Percentiles rank a stretch among this genome's conserved stretches.
These are phyloP conservation scores for Gilbertella persicaria DNA, from an alignment of 371 early-diverging fungal species.

Conservation along the genomic window DNA sequence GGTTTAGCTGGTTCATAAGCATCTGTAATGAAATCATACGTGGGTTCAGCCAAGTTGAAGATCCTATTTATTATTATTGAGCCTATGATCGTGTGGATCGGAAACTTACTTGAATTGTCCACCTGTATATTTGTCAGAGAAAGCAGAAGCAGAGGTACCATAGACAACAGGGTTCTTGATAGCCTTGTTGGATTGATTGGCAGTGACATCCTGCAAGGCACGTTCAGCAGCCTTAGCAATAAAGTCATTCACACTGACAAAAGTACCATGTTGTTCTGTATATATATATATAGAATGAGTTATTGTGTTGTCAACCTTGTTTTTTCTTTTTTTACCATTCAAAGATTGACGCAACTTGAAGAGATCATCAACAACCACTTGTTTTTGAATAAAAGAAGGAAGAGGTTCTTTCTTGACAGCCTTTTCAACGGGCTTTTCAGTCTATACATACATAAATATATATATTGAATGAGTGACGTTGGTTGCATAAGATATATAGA, in stretches of 20 bases:
- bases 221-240: conserved; percentile 82
- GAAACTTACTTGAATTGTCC: conserved; percentile 44
- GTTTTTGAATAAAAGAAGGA: conserved; percentile 66
- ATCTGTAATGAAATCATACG: conserved; percentile 52
- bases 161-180: conserved; percentile 25
- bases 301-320: conserved; percentile 4
- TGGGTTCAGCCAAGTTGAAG: conserved; percentile 45
- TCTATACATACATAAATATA: conserved; percentile 9
- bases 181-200: conserved; percentile 37
- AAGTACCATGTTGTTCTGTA: conserved; percentile 56
- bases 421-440: conserved; percentile 27
- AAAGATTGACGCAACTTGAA: conserved; percentile 66
- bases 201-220: conserved; percentile 70
- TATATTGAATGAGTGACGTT: too few species aligned
- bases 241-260: conserved; percentile 84
- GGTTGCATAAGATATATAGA: too few species aligned
- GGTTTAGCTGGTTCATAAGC: conserved; percentile 40
- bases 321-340: conserved; percentile 55
- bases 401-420: conserved; percentile 20
- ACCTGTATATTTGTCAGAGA: conserved; percentile 32
- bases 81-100: not conserved
- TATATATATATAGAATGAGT: not conserved
- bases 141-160: conserved; percentile 9
- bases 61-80: conserved; percentile 24
- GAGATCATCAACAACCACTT: conserved; percentile 68